These are phyloP conservation scores for Trichoderma sp. DNA, from an alignment of 2,329 filamentous ascomycete species.

Conservation along the genomic window DNA sequence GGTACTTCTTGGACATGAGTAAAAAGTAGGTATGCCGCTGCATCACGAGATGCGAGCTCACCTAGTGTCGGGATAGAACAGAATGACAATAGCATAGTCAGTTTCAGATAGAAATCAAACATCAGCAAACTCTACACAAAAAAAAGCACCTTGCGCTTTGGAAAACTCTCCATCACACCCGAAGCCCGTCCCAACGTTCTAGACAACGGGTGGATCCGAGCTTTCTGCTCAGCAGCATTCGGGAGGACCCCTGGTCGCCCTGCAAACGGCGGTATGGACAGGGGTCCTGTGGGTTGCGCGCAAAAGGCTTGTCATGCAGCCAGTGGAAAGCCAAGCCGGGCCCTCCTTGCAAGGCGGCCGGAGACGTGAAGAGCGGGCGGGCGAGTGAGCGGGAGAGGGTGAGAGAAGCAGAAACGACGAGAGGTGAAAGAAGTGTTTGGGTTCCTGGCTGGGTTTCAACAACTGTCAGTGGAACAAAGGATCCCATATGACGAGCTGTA, in stretches of 20 bases:
- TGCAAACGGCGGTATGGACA: constrained; percentile 7
- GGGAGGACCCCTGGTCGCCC: constrained; percentile 8
- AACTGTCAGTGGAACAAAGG: too few species aligned
- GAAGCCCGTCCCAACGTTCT: constrained; percentile 8
- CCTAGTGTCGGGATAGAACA: too few species aligned
- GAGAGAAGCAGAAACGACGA: background rate
- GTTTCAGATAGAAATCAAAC: too few species aligned
- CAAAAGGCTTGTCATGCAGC: constrained; percentile 23
- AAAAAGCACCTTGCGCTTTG: too few species aligned
- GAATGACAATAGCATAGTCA: too few species aligned
- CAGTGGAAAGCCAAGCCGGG: background rate
- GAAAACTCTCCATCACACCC: constrained; percentile 1
- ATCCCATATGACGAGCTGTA: too few species aligned
- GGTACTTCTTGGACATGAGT: too few species aligned
- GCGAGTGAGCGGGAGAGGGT: background rate
- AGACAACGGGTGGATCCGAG: constrained; percentile 23
- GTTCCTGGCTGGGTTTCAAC: background rate
- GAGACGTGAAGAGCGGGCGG: background rate
- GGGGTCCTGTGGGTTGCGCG: constrained; percentile 4
- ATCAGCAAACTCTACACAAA: too few species aligned
- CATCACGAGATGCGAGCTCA: too few species aligned
- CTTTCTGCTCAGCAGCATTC: background rate
- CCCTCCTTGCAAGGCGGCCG: background rate
- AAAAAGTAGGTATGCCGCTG: too few species aligned
- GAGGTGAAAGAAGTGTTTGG: background rate